Conservation (phyloP, 148 eudicot species). For the Nyssa sinensis region DNA sequence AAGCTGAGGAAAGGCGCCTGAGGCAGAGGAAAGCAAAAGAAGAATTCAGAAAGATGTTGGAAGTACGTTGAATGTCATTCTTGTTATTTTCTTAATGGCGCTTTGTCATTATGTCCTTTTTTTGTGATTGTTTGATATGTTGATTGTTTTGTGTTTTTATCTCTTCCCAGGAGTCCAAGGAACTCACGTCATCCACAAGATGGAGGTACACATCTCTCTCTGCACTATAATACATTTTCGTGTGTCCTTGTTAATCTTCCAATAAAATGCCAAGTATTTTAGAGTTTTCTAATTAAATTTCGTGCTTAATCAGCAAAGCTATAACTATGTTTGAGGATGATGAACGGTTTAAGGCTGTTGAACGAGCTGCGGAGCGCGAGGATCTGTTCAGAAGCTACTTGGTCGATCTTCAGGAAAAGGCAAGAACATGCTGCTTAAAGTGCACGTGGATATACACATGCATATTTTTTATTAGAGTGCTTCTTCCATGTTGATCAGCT, state of each 20-base stretch:
- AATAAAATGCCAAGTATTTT: constrained; percentile 6
- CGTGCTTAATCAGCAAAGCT: constrained; percentile 69
- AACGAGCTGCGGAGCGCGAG: constrained; percentile 78
- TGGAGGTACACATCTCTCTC: constrained; percentile 63
- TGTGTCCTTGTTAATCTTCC: not conserved
- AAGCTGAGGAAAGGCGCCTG: constrained; percentile 92
- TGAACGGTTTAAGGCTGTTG: constrained; percentile 92
- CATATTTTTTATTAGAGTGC: not conserved
- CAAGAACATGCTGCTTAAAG: constrained; percentile 14
- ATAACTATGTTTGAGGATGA: constrained; percentile 82
- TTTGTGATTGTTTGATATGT: not conserved
- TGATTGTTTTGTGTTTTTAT: not conserved
- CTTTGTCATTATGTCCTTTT: not conserved
- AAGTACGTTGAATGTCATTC: constrained; percentile 49
- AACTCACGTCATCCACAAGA: constrained; percentile 76
- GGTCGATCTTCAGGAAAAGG: constrained; percentile 93
- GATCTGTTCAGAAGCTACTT: constrained; percentile 84
- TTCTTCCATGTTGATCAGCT: not conserved
- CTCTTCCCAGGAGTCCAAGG: constrained; percentile 67
- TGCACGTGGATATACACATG: not conserved
- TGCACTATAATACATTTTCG: not conserved
- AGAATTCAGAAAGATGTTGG: constrained; percentile 88
- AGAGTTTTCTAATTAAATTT: constrained; percentile 18
- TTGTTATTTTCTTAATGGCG: not conserved
- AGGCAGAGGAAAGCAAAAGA: constrained; percentile 93